These are phyloP conservation scores for Melaleuca alternifolia DNA, from an alignment of 345 rosid genomes.

Conservation along the genomic window DNA sequence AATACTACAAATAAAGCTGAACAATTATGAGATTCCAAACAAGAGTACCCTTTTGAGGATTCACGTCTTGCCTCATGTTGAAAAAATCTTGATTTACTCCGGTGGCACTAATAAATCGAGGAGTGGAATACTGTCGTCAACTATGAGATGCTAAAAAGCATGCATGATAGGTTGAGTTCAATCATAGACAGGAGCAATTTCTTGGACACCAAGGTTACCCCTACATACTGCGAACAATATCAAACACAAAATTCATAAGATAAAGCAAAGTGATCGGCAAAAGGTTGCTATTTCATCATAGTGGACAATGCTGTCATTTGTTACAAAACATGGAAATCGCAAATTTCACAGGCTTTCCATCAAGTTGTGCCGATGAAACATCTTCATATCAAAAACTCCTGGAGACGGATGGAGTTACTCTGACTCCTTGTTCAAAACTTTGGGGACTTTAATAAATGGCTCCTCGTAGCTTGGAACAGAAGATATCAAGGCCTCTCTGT, in stretches of 20 bases:
- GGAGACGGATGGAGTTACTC: background rate
- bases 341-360: background rate
- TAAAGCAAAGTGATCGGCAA: background rate
- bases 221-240: background rate
- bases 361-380: background rate
- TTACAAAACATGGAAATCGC: background rate
- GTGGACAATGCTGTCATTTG: background rate
- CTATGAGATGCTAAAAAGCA: background rate
- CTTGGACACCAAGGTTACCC: background rate
- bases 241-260: background rate
- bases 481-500: conserved; percentile 49
- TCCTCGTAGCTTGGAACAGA: conserved; percentile 65
- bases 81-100: background rate
- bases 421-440: conserved; percentile 64
- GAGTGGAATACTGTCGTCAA: background rate
- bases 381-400: background rate
- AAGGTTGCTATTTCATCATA: background rate
- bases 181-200: background rate
- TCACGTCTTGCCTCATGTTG: background rate
- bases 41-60: background rate
- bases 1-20: background rate
- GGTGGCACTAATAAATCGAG: background rate
- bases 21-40: background rate
- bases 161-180: background rate
- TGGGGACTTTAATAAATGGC: conserved; percentile 52